phyloP scores from a whole-genome alignment of 768 basidiomycete genomes.

The Naganishia kalamii region DNA sequence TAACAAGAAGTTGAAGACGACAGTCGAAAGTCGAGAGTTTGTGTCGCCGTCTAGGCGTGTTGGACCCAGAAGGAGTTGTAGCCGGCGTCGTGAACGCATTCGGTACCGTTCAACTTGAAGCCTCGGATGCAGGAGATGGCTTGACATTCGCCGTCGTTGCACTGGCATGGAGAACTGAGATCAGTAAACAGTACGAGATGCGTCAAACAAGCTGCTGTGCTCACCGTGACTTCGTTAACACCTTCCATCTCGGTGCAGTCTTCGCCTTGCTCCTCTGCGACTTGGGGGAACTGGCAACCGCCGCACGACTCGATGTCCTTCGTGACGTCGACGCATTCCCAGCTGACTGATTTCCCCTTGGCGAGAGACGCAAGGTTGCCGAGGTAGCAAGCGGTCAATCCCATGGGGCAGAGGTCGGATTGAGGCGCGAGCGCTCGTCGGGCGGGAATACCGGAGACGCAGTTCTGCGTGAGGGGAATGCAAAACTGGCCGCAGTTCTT shows the following conservation, averaged over 20 bases:
- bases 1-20: too few species aligned
- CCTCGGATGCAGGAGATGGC: conserved; percentile 5
- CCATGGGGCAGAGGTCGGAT: neutral
- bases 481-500: conserved; percentile 1
- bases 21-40: too few species aligned
- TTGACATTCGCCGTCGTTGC: conserved; percentile 7
- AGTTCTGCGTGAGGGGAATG: neutral
- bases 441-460: neutral
- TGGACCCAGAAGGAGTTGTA: conserved; percentile 5
- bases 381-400: conserved; percentile 10
- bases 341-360: neutral
- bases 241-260: conserved; percentile 10
- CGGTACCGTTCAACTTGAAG: neutral
- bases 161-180: neutral
- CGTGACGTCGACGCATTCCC: conserved; percentile 4
- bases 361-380: neutral
- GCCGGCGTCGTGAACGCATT: neutral
- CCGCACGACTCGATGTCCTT: conserved; percentile 16
- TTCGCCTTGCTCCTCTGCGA: neutral
- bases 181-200: neutral
- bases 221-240: conserved; percentile 6
- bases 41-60: neutral
- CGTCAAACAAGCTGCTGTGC: neutral
- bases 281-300: neutral
- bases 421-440: neutral